Evolutionary conservation across 345 rosid species (phyloP).

Genomic region (Salix exigua): DNA sequence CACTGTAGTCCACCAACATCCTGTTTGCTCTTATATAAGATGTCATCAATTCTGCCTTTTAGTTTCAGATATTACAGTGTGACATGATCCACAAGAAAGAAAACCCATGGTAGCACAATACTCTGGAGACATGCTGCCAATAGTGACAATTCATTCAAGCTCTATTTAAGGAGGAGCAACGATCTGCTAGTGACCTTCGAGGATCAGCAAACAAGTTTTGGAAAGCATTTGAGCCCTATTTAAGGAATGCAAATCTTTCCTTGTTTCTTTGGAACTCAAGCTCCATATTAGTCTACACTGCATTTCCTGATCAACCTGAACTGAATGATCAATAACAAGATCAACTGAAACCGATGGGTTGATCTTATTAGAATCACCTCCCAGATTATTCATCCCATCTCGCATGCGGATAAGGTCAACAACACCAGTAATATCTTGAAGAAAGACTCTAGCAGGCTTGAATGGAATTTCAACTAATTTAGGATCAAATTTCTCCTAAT

Average conservation of each 20-base stretch:
- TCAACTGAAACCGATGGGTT: constrained; percentile 99
- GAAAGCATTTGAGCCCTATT: constrained; percentile 94
- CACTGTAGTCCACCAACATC: no score
- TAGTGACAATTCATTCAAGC: constrained; percentile 82
- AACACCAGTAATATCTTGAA: no score
- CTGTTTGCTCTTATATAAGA: constrained; percentile 80
- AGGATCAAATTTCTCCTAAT: no score
- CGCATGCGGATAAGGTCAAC: not conserved
- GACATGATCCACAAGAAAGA: constrained; percentile 93
- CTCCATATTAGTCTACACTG: constrained; percentile 93
- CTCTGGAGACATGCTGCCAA: constrained; percentile 97
- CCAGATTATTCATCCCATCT: no score
- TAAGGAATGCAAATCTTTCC: constrained; percentile 90
- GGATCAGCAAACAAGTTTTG: constrained; percentile 94
- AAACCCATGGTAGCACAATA: constrained; percentile 98
- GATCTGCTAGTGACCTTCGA: no score
- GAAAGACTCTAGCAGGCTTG: no score
- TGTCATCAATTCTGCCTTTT: constrained; percentile 80
- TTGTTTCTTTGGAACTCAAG: constrained; percentile 58
- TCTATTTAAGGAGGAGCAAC: no score
- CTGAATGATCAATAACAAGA: constrained; percentile 97
- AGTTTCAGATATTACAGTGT: constrained; percentile 78
- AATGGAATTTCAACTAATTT: no score
- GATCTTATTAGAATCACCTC: no score
- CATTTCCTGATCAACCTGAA: constrained; percentile 93